A percentile compares a stretch with the other conserved stretches of the same genome.
Conservation (phyloP, 164 flowering plant genomes). For the Euptelea pleiosperma region DNA sequence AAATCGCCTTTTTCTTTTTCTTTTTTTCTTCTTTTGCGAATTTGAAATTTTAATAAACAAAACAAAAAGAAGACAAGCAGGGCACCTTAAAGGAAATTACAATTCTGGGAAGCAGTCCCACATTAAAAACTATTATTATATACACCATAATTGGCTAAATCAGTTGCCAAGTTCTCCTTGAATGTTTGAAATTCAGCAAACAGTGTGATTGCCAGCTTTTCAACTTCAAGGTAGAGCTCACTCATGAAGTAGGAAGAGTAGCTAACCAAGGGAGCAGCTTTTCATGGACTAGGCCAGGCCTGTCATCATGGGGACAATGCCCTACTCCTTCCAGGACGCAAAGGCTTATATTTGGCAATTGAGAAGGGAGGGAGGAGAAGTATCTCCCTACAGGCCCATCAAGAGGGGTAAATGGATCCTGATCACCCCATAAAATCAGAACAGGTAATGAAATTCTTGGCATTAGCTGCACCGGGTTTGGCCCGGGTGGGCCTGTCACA, state of each 20-base stretch:
- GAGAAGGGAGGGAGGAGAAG: conserved; percentile 65
- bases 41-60: too few relatives aligned
- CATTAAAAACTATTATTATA: too few relatives aligned
- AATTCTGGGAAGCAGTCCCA: too few relatives aligned
- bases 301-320: conserved; percentile 96
- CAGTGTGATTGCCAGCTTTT: not conserved
- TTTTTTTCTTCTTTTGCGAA: too few relatives aligned
- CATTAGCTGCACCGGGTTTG: conserved; percentile 74
- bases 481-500: conserved; percentile 95
- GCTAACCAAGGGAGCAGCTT: conserved; percentile 86
- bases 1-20: too few relatives aligned
- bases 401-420: conserved; percentile 86
- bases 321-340: conserved; percentile 74
- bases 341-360: conserved; percentile 49
- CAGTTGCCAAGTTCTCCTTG: too few relatives aligned
- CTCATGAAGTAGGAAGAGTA: conserved; percentile 36
- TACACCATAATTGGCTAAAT: too few relatives aligned
- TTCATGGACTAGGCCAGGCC: conserved; percentile 78
- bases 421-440: conserved; percentile 80
- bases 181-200: too few relatives aligned
- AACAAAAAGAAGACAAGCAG: too few relatives aligned
- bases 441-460: conserved; percentile 58
- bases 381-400: conserved; percentile 93
- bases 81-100: too few relatives aligned
- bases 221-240: not conserved